A percentile compares a stretch with the other conserved stretches of the same genome.
These are phyloP conservation scores for Helenozyma baotianmanensis DNA, from an alignment of 805 yeast species.

Conservation along the genomic window DNA sequence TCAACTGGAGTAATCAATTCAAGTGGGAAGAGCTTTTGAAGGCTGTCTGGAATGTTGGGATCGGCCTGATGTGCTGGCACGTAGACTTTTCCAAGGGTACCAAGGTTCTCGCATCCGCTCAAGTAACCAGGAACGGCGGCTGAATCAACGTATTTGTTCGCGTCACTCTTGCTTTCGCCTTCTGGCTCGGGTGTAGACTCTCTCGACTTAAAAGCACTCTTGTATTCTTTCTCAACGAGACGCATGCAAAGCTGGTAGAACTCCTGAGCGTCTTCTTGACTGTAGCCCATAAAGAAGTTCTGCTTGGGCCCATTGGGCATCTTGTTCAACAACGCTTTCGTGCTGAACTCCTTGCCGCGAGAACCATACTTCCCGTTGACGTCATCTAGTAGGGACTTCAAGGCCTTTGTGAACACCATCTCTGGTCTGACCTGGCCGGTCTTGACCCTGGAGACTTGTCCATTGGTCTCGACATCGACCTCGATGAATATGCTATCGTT, in stretches of 20 bases:
- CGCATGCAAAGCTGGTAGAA: slow-evolving; percentile 78
- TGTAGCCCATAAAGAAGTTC: slow-evolving; percentile 74
- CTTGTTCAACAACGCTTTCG: slow-evolving; percentile 54
- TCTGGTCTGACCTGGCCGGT: slow-evolving; percentile 19
- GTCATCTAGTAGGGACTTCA: slow-evolving; percentile 48
- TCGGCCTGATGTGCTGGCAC: slow-evolving; percentile 76
- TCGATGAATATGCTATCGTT: slow-evolving; percentile 33
- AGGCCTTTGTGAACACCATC: slow-evolving; percentile 49
- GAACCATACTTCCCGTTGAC: slow-evolving; percentile 54
- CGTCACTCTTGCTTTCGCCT: slow-evolving; percentile 3
- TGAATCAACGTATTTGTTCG: slow-evolving; percentile 19
- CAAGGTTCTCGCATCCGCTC: slow-evolving; percentile 43
- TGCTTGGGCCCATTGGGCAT: slow-evolving; percentile 79
- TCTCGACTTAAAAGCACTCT: slow-evolving; percentile 20
- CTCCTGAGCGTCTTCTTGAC: slow-evolving; percentile 96
- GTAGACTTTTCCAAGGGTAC: slow-evolving; percentile 58
- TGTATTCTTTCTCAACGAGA: slow-evolving; percentile 57
- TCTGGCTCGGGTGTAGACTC: slow-evolving; percentile 22
- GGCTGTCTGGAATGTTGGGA: slow-evolving; percentile 51
- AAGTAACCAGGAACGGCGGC: slow-evolving; percentile 22
- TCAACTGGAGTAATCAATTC: slow-evolving; percentile 84
- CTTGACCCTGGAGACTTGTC: slow-evolving; percentile 10
- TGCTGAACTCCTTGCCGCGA: slow-evolving; percentile 56
- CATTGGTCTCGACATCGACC: slow-evolving; percentile 22
- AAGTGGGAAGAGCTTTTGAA: slow-evolving; percentile 45